Conservation (phyloP, 73 alveolate species). For the Effrenium voratum region DNA sequence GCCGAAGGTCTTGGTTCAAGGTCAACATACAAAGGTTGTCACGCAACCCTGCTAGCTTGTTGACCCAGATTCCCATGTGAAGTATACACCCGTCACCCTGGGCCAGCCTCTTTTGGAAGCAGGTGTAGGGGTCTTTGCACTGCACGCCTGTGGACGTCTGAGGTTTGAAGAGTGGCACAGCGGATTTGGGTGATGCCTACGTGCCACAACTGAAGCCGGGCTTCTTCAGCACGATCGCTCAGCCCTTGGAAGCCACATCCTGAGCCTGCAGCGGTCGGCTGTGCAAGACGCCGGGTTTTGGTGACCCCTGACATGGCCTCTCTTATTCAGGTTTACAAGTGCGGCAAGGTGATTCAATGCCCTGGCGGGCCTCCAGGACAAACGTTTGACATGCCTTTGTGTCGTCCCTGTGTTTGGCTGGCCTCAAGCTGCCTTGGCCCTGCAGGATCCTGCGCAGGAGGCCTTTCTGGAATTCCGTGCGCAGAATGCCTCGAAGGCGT, state of each 20-base stretch:
- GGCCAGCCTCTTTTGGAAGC: neutral
- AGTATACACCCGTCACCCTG: too few species aligned
- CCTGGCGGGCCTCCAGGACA: constrained; percentile 24
- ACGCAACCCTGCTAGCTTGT: too few species aligned
- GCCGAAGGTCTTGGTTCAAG: too few species aligned
- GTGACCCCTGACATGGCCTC: too few species aligned
- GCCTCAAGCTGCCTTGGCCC: too few species aligned
- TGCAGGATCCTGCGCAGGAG: neutral
- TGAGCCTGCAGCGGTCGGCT: too few species aligned
- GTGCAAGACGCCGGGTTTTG: too few species aligned
- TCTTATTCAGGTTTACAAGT: neutral
- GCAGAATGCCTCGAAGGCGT: neutral
- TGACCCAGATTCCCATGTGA: too few species aligned
- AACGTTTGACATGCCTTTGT: too few species aligned
- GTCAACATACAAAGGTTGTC: too few species aligned
- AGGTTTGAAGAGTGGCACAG: constrained; percentile 1
- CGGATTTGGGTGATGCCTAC: neutral
- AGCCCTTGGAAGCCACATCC: neutral
- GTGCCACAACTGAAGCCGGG: neutral
- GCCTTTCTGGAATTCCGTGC: neutral
- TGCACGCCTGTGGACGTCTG: neutral
- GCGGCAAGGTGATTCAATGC: neutral
- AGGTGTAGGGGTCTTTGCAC: neutral
- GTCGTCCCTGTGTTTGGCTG: too few species aligned
- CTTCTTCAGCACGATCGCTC: neutral